Base-by-base conservation (phyloP, 1,284 basidiomycete genomes). In the Marasmius fiardii region DNA sequence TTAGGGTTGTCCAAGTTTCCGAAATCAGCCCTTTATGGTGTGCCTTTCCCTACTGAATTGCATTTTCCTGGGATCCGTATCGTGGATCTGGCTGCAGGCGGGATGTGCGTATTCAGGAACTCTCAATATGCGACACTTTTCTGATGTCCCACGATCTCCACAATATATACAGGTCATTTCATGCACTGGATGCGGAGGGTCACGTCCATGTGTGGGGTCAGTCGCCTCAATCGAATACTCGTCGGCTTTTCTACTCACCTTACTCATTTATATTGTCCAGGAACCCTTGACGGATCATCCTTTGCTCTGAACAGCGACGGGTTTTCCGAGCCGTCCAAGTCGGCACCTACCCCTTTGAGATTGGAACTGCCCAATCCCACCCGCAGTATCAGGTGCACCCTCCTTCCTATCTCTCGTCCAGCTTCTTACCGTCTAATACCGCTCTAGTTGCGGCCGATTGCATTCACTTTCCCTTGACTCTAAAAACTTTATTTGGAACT, bases 181-280 rank as follows among this genome's bases (percentile, higher is more conserved):
- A 90, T 65, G 89, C 88, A 1, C 69, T 92, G 44, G 90, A 93
- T 68, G 86, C 86, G 1, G 71, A 80, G 51, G 92, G 93, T 8
- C 72, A 74, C 33, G 72, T 94, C 10, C 83, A 87, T 69, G 90
- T 90, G n/a, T 95, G 92, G 92, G 92, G 92, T 90, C 41, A 12
- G 28, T 41, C 18, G 34, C 55, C 39, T 48, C 52, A 31, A 49
- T 37, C 43, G 56, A 57, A 28, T 44, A 56, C 18, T 55, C 31
- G n/a, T 43, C 20, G 48, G 18, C 55, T 31, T 52, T 57, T 52
- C 35, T 58, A 28, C 55, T n/a, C n/a, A n/a, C n/a, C n/a, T n/a
- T n/a, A 53, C 4, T 26, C 31, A 54, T 3, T 48, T 49, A 16
- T 34, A 48, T 10, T 33, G 35, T 45, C 16, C 52, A 90, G 88